Conservation (phyloP, 164 flowering plant genomes). For the Magnolia officinalis region DNA sequence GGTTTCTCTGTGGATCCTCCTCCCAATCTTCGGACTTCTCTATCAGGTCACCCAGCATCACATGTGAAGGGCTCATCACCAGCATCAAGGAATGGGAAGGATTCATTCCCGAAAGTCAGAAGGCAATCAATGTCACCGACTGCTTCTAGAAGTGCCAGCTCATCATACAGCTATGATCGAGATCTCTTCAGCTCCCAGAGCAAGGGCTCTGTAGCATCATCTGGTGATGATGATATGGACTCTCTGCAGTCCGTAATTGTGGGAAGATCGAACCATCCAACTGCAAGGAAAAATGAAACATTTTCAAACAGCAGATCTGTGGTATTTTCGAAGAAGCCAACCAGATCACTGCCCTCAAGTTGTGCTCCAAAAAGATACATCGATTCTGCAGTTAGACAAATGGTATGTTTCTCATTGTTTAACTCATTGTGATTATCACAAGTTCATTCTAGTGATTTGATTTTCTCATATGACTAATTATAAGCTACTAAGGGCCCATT, state of each 20-base stretch:
- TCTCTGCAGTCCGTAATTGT: conserved; percentile 59
- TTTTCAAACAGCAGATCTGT: conserved; percentile 45
- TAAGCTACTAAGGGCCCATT: no score
- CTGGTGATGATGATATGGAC: conserved; percentile 87
- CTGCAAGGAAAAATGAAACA: conserved; percentile 39
- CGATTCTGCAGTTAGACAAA: conserved; percentile 72
- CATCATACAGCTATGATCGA: conserved; percentile 71
- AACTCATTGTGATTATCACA: no score
- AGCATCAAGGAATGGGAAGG: conserved; percentile 77
- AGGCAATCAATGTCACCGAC: conserved; percentile 92
- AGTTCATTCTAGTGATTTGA: no score
- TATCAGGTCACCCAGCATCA: conserved; percentile 81
- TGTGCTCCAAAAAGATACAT: conserved; percentile 88
- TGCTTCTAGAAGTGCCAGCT: conserved; percentile 77
- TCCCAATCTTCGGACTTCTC: conserved; percentile 93
- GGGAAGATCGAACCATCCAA: conserved; percentile 35
- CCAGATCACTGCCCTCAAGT: conserved; percentile 43
- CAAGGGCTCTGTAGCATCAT: conserved; percentile 79
- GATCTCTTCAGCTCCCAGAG: conserved; percentile 69
- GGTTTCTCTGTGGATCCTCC: conserved; percentile 90
- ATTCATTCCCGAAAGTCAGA: conserved; percentile 34
- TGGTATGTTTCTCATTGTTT: conserved; percentile 46
- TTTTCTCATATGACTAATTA: no score
- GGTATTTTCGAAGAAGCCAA: conserved; percentile 51
- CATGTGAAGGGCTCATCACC: conserved; percentile 92